phyloP scores from a whole-genome alignment of 805 yeast genomes.

The Scheffersomyces stipitis region DNA sequence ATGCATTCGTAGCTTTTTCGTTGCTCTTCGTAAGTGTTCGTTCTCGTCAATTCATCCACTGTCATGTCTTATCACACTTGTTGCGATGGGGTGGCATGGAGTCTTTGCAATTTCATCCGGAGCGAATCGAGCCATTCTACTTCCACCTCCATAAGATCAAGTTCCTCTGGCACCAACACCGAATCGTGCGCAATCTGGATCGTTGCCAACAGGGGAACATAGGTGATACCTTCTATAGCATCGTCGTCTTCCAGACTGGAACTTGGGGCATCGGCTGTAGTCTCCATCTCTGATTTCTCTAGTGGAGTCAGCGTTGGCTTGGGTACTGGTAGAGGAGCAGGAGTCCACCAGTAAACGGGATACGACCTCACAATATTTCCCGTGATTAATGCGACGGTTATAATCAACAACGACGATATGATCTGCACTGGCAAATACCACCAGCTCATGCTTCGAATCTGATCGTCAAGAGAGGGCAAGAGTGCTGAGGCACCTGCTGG shows the following conservation, averaged over 20 bases:
- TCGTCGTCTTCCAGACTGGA: constrained; percentile 2
- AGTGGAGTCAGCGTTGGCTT: neutral
- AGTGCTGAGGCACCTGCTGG: constrained; percentile 74
- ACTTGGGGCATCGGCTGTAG: too few species aligned
- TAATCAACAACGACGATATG: constrained; percentile 47
- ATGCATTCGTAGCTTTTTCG: too few species aligned
- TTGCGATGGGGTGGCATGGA: too few species aligned
- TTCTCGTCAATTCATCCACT: too few species aligned
- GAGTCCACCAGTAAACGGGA: constrained; percentile 64
- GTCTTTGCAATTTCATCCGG: neutral
- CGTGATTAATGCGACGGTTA: constrained; percentile 50
- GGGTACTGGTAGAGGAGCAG: constrained; percentile 16
- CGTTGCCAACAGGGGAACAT: constrained; percentile 8
- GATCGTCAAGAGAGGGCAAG: constrained; percentile 50
- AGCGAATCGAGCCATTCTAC: constrained; percentile 27
- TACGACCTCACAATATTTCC: constrained; percentile 54
- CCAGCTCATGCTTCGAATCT: constrained; percentile 57
- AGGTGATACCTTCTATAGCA: constrained; percentile 10
- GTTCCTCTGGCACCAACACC: constrained; percentile 21
- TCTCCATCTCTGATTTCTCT: neutral
- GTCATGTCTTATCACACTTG: too few species aligned
- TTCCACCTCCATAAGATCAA: constrained; percentile 25
- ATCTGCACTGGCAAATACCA: constrained; percentile 60
- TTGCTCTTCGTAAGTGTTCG: too few species aligned
- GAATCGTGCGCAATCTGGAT: constrained; percentile 17